Evolutionary conservation across 805 yeast species (phyloP), one percentile per base, ranked within the genome.

Genomic region (Starmera dryadoides): DNA sequence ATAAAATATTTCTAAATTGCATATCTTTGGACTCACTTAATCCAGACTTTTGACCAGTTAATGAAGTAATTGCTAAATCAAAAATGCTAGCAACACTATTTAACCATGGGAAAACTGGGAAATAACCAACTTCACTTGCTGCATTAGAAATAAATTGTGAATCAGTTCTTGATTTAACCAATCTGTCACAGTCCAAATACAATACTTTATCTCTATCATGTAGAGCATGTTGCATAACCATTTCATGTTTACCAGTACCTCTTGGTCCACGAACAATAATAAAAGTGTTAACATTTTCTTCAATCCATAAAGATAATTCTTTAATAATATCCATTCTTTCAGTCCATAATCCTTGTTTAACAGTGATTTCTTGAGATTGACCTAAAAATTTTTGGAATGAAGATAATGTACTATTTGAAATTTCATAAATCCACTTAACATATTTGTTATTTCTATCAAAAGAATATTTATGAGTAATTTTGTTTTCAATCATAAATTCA

Each of bases 31-130:
- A 66, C 55, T 89, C 96, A 23, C 89, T 77, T 35, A 89, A 66
- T 1, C 96, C 96, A 3, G 95, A 83, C 55, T 88, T 89, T 56
- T 88, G 97, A 1, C 98, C 98, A 1, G 95, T 87, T 32, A 91
- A 58, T 41, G 97, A 91, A 55, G 87, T 95, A 16, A 85, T 83
- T 39, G 81, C 86, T 51, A 93, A 68, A 62, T 93, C 98, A 35
- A 86, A 64, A 42, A 88, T 79, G 42, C 79, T 76, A 0, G 95
- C 77, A 11, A 89, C 64, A 2, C 83, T 75, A 57, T 86, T 86
- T 43, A 89, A 64, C 96, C 97, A 91, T 18, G 96, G 85, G 58
- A 93, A 93, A 6, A 86, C 81, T 1, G 98, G 98, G 66, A 76
- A 86, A 59, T 93, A 93, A 0, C 98, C 98, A 20, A 88, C 53